Conservation (phyloP, 2,329 filamentous ascomycete species). For the Pseudonectria foliicola region DNA sequence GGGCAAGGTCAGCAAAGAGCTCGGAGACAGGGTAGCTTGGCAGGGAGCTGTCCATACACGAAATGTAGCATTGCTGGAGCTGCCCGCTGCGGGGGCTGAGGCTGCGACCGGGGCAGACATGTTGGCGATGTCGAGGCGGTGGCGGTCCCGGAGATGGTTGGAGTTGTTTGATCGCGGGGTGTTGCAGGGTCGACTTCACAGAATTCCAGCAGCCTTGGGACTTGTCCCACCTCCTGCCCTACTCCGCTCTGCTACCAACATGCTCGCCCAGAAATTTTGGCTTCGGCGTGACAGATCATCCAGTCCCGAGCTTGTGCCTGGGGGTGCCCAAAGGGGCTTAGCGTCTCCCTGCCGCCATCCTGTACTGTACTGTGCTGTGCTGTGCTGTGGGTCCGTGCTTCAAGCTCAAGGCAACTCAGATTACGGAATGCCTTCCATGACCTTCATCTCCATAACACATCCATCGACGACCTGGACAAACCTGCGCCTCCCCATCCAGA, state of each 20-base stretch:
- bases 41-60: slow-evolving; percentile 38
- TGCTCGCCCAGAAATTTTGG: slow-evolving; percentile 33
- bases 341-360: no score
- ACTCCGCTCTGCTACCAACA: slow-evolving; percentile 29
- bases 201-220: slow-evolving; percentile 26
- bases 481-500: slow-evolving; percentile 5
- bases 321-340: slow-evolving; percentile 15
- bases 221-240: slow-evolving; percentile 36
- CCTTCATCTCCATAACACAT: slow-evolving; percentile 26
- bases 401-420: slow-evolving; percentile 34
- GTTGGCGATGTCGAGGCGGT: slow-evolving; percentile 31
- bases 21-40: slow-evolving; percentile 25
- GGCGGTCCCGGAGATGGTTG: slow-evolving; percentile 18
- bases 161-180: slow-evolving; percentile 24
- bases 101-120: slow-evolving; percentile 36
- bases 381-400: slow-evolving; percentile 24
- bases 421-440: slow-evolving; percentile 33
- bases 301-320: slow-evolving; percentile 26
- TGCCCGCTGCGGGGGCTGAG: slow-evolving; percentile 25
- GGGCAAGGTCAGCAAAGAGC: slow-evolving; percentile 31
- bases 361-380: no score
- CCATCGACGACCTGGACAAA: slow-evolving; percentile 12
- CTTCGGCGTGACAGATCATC: slow-evolving; percentile 33
- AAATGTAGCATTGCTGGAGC: slow-evolving; percentile 47
- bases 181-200: slow-evolving; percentile 24